These are phyloP conservation scores for Yamadazyma sp. DNA, from an alignment of 1,139 yeast genomes.

Conservation along the genomic window DNA sequence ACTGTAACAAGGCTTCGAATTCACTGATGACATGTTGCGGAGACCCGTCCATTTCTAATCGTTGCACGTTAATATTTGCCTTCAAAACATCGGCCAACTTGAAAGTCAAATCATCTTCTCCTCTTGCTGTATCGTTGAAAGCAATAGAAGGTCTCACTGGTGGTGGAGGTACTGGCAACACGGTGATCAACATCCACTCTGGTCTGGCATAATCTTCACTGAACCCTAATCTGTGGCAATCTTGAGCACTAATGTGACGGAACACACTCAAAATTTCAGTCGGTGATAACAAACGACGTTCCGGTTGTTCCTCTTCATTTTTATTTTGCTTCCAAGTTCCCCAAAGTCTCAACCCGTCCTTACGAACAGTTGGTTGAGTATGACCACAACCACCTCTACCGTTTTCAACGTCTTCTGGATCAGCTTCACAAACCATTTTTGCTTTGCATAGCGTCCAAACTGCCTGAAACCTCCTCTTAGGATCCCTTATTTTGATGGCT, in stretches of 20 bases:
- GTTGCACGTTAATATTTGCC: conserved; percentile 94
- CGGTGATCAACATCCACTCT: conserved; percentile 97
- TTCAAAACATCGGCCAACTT: conserved; percentile 95
- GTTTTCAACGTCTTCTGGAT: conserved; percentile 51
- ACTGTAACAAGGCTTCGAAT: conserved; percentile 91
- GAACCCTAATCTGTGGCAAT: conserved; percentile 80
- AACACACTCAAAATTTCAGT: conserved; percentile 88
- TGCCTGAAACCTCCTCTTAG: conserved; percentile 93
- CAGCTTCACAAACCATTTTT: conserved; percentile 95
- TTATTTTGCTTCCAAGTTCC: conserved; percentile 97
- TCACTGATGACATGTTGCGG: conserved; percentile 98
- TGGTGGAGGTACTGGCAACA: conserved; percentile 99
- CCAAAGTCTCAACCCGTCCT: conserved; percentile 93
- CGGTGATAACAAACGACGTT: conserved; percentile 84
- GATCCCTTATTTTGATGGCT: conserved; percentile 87
- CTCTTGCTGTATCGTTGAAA: conserved; percentile 97
- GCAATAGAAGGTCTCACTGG: conserved; percentile 99
- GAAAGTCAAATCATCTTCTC: conserved; percentile 98
- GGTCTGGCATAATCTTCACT: conserved; percentile 97
- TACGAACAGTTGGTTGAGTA: conserved; percentile 91
- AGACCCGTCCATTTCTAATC: conserved; percentile 96
- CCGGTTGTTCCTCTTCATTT: conserved; percentile 81
- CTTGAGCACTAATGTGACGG: conserved; percentile 86
- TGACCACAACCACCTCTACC: conserved; percentile 99
- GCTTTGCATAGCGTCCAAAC: conserved; percentile 92